A percentile compares a stretch with the other conserved stretches of the same genome.
Conservation (phyloP, 768 basidiomycete species). For the Glaciozyma martinii region DNA sequence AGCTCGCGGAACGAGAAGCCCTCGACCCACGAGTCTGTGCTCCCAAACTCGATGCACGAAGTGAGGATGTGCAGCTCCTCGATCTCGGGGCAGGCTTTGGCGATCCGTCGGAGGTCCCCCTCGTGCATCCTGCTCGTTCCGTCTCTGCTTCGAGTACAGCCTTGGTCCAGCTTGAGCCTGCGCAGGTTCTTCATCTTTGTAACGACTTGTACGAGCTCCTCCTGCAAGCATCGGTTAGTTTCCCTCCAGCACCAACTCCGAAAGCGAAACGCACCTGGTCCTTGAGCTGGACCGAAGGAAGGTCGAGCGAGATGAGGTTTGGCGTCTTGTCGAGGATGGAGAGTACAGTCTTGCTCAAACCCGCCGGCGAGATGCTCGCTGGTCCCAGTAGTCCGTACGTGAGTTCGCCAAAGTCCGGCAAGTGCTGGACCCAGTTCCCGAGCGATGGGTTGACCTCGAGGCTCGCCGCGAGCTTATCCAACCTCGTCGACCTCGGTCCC, state of each 20-base stretch:
- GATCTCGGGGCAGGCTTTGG: not conserved
- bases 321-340: not conserved
- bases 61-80: slow-evolving; percentile 1
- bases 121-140: slow-evolving; percentile 1
- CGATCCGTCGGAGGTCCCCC: not conserved
- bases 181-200: not conserved
- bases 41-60: not conserved
- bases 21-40: not conserved
- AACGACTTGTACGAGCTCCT: not conserved
- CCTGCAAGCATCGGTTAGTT: not conserved
- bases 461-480: not conserved
- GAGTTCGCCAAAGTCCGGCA: not conserved
- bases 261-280: not conserved
- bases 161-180: not conserved
- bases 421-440: not conserved
- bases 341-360: not conserved
- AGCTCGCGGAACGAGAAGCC: not conserved
- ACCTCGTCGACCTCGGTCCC: not conserved
- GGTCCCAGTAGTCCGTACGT: not conserved
- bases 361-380: not conserved
- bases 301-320: not conserved
- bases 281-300: not conserved
- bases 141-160: not conserved
- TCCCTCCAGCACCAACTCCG: no score
- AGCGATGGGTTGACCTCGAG: not conserved